A percentile compares a stretch with the other conserved stretches of the same genome.
These are phyloP conservation scores for Esteya vermicola DNA, from an alignment of 2,329 filamentous ascomycete genomes.

Conservation along the genomic window DNA sequence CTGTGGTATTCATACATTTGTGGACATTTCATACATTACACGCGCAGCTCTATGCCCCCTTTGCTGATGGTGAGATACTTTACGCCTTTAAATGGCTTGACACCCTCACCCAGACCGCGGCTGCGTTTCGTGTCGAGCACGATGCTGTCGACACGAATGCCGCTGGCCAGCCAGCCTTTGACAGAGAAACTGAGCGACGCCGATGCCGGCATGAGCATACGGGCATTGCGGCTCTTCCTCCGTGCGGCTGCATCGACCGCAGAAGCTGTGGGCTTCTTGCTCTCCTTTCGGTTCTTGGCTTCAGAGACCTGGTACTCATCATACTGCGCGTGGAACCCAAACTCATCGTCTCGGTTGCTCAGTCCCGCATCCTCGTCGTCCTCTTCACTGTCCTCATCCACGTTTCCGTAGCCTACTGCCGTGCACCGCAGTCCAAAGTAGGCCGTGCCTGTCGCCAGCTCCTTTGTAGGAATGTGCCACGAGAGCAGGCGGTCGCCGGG, in stretches of 20 bases:
- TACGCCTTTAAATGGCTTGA: conserved; percentile 95
- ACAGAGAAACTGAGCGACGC: conserved; percentile 59
- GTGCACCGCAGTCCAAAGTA: conserved; percentile 68
- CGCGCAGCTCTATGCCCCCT: conserved; percentile 46
- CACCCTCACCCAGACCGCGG: conserved; percentile 68
- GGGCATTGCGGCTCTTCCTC: conserved; percentile 51
- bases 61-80: conserved; percentile 80
- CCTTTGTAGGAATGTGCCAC: conserved; percentile 71
- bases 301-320: conserved; percentile 35
- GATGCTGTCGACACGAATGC: conserved; percentile 54
- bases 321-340: conserved; percentile 40
- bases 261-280: conserved; percentile 13
- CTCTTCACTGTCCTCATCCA: conserved; percentile 31
- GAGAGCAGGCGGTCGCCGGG: conserved; percentile 59
- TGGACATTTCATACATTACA: neutral
- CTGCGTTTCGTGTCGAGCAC: conserved; percentile 63
- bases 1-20: neutral
- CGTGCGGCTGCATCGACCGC: conserved; percentile 16
- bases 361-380: conserved; percentile 24
- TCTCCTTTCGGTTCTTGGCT: conserved; percentile 19
- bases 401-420: conserved; percentile 48
- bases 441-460: conserved; percentile 51
- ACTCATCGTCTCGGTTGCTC: conserved; percentile 33
- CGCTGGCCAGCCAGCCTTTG: conserved; percentile 55
- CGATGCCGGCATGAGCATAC: conserved; percentile 69